Evolutionary conservation across 495 filamentous ascomycete genomes (phyloP).

Genomic region (Jackrogersella minutella): DNA sequence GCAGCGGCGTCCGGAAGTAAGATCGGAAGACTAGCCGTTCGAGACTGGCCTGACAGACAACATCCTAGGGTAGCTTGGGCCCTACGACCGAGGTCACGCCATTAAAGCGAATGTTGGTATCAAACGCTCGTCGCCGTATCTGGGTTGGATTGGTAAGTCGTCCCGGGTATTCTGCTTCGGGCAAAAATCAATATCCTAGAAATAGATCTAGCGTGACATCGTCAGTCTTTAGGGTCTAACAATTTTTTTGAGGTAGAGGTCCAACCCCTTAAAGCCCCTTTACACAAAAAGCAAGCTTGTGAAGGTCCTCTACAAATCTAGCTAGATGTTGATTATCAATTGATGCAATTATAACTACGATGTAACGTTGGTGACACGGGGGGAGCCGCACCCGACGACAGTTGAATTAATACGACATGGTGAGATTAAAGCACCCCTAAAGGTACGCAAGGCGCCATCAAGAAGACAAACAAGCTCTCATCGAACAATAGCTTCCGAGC

Average conservation of each 20-base stretch:
- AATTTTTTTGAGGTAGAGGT: conserved; percentile 11
- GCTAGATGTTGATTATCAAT: conserved; percentile 2
- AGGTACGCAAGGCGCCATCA: conserved; percentile 9
- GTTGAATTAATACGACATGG: conserved; percentile 2
- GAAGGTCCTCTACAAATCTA: conserved; percentile 2
- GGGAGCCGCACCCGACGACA: conserved; percentile 19
- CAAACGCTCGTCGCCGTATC: conserved; percentile 19
- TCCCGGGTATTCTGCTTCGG: conserved; percentile 31
- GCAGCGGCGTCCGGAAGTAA: not conserved
- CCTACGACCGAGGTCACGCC: conserved; percentile 32
- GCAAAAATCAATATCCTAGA: conserved; percentile 32
- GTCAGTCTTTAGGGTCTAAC: conserved; percentile 8
- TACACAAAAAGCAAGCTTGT: not conserved
- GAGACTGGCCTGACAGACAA: conserved; percentile 29
- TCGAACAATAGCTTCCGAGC: conserved; percentile 15
- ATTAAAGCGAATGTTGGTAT: conserved; percentile 22
- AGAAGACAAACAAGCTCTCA: not conserved
- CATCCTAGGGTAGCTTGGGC: conserved; percentile 8
- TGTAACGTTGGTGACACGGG: not conserved
- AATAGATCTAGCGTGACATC: conserved; percentile 38
- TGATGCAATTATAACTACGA: conserved; percentile 19
- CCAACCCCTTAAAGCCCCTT: not conserved
- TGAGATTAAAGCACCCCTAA: not conserved
- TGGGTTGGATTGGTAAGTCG: conserved; percentile 22
- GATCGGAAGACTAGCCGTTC: conserved; percentile 25